A percentile compares a stretch with the other conserved stretches of the same genome.
phyloP scores from a whole-genome alignment of 768 basidiomycete genomes.

The Sistotremastrum suecicum region DNA sequence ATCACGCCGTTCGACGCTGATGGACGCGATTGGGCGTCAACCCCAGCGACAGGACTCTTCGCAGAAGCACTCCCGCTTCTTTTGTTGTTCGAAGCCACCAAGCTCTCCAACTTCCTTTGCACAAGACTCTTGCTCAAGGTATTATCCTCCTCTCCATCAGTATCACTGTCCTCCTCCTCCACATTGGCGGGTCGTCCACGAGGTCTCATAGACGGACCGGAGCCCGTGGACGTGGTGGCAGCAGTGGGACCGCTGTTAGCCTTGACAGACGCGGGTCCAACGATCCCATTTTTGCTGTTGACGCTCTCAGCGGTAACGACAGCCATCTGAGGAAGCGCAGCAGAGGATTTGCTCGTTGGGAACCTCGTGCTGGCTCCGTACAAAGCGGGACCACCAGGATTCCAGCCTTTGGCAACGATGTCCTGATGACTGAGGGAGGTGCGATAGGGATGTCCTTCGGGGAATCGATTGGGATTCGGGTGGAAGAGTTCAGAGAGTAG shows the following conservation, averaged over 20 bases:
- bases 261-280: too few species aligned
- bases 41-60: too few species aligned
- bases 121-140: conserved; percentile 48
- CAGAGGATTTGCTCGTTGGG: conserved; percentile 39
- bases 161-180: conserved; percentile 53
- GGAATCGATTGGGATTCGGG: conserved; percentile 49
- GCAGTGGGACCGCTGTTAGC: too few species aligned
- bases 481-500: conserved; percentile 58
- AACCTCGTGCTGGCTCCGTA: conserved; percentile 18
- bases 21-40: too few species aligned
- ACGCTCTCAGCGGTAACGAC: conserved; percentile 26
- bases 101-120: conserved; percentile 35
- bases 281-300: conserved; percentile 9
- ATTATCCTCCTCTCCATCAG: conserved; percentile 33
- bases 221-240: too few species aligned
- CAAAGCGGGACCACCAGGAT: conserved; percentile 8
- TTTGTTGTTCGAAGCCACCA: conserved; percentile 33
- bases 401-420: conserved; percentile 19
- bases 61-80: too few species aligned
- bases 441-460: conserved; percentile 44
- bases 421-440: conserved; percentile 35
- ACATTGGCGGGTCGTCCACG: conserved; percentile 16
- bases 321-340: conserved; percentile 43
- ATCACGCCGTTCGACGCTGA: too few species aligned
- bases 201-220: too few species aligned